Percentiles rank a stretch among this genome's conserved stretches.
phyloP scores from a whole-genome alignment of 768 basidiomycete species.

The Tulasnella calospora region DNA sequence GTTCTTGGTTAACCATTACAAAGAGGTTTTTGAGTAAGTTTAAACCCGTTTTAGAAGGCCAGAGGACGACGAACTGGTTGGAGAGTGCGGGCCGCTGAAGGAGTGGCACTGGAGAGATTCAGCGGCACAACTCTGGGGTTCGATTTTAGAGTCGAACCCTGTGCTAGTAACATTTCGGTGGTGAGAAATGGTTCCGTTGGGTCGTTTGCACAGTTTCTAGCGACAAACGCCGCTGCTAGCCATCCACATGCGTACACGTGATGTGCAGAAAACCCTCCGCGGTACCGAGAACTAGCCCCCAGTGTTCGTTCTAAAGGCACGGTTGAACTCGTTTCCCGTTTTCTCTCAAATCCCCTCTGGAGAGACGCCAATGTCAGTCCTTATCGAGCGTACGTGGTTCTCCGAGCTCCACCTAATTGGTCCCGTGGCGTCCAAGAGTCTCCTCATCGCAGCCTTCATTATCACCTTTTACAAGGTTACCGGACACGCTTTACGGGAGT shows the following conservation, averaged over 20 bases:
- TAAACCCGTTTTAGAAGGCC: no score
- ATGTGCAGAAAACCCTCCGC: not conserved
- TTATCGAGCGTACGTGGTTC: not conserved
- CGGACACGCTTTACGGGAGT: not conserved
- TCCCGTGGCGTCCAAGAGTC: not conserved
- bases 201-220: no score
- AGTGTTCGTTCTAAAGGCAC: not conserved
- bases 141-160: no score
- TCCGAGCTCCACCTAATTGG: not conserved
- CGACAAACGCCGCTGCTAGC: no score
- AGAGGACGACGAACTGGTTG: no score
- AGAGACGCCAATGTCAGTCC: not conserved
- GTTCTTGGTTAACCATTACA: no score
- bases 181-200: no score
- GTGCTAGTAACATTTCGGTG: no score
- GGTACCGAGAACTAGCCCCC: not conserved
- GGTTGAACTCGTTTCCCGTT: not conserved
- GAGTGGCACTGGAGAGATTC: no score
- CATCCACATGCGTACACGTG: not conserved
- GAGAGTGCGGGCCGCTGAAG: no score
- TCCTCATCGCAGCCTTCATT: not conserved
- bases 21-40: no score
- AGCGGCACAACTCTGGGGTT: no score
- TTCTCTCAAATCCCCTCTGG: not conserved
- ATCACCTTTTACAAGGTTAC: not conserved